These are phyloP conservation scores for Anethum foeniculum DNA, from an alignment of 140 eudicot genomes.

Conservation along the genomic window DNA sequence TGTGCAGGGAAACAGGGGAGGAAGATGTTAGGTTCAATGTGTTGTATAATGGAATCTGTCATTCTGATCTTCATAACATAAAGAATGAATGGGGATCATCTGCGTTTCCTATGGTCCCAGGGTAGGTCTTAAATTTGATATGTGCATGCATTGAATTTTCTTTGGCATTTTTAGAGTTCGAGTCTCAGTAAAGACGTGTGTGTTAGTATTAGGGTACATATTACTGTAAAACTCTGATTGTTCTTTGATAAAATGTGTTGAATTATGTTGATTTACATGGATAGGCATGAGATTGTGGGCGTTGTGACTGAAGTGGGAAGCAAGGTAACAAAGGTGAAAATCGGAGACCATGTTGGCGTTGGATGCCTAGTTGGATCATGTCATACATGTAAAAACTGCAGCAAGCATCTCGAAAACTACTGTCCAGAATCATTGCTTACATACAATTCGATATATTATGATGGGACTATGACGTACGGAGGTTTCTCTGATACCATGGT, in stretches of 20 bases:
- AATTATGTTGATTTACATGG: neutral
- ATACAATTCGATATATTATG: constrained; percentile 5
- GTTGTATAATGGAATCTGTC: constrained; percentile 17
- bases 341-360: constrained; percentile 15
- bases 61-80: constrained; percentile 14
- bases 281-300: constrained; percentile 17
- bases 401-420: constrained; percentile 13
- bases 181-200: neutral
- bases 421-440: neutral
- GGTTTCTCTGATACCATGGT: constrained; percentile 15
- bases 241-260: neutral
- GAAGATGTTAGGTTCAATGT: constrained; percentile 16
- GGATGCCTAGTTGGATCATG: constrained; percentile 21
- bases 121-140: neutral
- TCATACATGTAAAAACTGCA: constrained; percentile 8
- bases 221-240: neutral
- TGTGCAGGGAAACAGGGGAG: constrained; percentile 12
- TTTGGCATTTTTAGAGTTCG: neutral
- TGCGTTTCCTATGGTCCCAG: constrained; percentile 3
- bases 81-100: constrained; percentile 15
- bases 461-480: constrained; percentile 14
- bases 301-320: constrained; percentile 15
- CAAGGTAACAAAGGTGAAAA: constrained; percentile 16
- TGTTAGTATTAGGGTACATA: neutral
- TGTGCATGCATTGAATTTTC: neutral